Conservation (phyloP, 2,329 filamentous ascomycete species). For the Monosporascus cannonballus region DNA sequence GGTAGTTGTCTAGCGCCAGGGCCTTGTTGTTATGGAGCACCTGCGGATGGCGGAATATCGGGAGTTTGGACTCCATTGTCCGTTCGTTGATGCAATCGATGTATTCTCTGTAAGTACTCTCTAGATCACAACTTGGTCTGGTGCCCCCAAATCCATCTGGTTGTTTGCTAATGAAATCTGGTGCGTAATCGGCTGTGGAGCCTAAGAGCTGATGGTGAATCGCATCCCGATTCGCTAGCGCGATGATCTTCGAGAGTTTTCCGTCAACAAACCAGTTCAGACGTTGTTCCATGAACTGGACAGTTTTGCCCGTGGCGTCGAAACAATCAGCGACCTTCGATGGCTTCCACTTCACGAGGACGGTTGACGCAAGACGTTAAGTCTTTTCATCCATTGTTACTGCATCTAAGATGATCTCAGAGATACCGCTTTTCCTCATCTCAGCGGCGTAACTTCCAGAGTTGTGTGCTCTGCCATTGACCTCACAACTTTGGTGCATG, state of each 20-base stretch:
- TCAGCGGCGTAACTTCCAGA: slow-evolving; percentile 10
- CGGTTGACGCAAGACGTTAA: slow-evolving; percentile 6
- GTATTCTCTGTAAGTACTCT: slow-evolving; percentile 23
- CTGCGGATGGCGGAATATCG: slow-evolving; percentile 18
- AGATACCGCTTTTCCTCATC: slow-evolving; percentile 3
- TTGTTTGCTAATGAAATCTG: slow-evolving; percentile 10
- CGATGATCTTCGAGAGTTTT: slow-evolving; percentile 11
- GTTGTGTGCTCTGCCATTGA: slow-evolving; percentile 8
- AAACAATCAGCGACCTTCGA: background rate
- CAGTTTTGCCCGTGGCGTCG: background rate
- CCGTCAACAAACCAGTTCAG: slow-evolving; percentile 12
- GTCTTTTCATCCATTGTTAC: slow-evolving; percentile 12
- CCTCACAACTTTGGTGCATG: slow-evolving; percentile 5
- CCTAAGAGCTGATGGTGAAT: slow-evolving; percentile 9
- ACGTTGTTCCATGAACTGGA: slow-evolving; percentile 9
- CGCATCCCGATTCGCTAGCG: slow-evolving; percentile 10
- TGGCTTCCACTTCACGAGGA: slow-evolving; percentile 6
- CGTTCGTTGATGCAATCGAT: slow-evolving; percentile 26
- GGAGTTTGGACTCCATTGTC: slow-evolving; percentile 19
- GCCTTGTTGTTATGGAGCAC: slow-evolving; percentile 25
- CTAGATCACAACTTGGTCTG: slow-evolving; percentile 10
- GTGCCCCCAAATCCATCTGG: background rate
- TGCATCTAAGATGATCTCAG: slow-evolving; percentile 12
- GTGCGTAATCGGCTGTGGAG: slow-evolving; percentile 2
- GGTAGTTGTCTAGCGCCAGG: slow-evolving; percentile 19